Evolutionary conservation across 2,329 filamentous ascomycete genomes (phyloP).

Genomic region (Incumbomyces lentus): DNA sequence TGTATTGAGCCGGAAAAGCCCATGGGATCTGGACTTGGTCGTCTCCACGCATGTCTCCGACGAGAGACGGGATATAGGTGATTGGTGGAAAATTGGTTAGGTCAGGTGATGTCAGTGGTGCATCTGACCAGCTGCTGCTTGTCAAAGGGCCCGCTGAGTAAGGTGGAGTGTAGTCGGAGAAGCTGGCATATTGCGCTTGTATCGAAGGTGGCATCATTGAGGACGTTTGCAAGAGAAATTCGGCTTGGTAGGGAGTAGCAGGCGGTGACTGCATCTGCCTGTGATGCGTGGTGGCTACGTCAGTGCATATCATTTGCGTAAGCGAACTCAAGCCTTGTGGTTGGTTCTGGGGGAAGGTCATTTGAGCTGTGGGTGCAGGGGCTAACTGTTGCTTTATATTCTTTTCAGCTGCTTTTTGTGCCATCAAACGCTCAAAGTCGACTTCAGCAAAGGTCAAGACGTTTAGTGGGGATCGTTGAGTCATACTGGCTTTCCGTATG

Average conservation of each 20-base stretch:
- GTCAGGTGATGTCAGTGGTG: constrained; percentile 33
- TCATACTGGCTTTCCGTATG: constrained; percentile 35
- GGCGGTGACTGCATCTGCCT: constrained; percentile 27
- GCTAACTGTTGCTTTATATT: constrained; percentile 31
- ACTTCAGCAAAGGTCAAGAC: constrained; percentile 35
- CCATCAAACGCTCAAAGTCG: constrained; percentile 12
- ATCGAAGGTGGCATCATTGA: constrained; percentile 23
- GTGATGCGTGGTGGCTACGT: not conserved
- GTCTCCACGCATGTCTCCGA: constrained; percentile 23
- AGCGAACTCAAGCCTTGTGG: constrained; percentile 24
- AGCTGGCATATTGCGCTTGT: constrained; percentile 32
- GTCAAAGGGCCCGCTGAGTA: constrained; percentile 30
- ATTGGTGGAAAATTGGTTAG: constrained; percentile 28
- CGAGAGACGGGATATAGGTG: constrained; percentile 28
- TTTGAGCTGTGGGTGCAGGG: constrained; percentile 25
- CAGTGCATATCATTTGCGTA: not conserved
- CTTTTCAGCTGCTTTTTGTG: constrained; percentile 11
- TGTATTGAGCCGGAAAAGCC: constrained; percentile 16
- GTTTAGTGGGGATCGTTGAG: constrained; percentile 38
- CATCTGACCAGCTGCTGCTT: constrained; percentile 33
- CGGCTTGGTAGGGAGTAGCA: constrained; percentile 30
- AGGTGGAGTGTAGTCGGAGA: constrained; percentile 30
- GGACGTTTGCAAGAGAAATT: constrained; percentile 19
- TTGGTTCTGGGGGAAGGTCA: constrained; percentile 15
- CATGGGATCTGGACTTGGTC: constrained; percentile 26